Conservation (phyloP, 73 alveolate species). For the Tetrahymena thermophila region DNA sequence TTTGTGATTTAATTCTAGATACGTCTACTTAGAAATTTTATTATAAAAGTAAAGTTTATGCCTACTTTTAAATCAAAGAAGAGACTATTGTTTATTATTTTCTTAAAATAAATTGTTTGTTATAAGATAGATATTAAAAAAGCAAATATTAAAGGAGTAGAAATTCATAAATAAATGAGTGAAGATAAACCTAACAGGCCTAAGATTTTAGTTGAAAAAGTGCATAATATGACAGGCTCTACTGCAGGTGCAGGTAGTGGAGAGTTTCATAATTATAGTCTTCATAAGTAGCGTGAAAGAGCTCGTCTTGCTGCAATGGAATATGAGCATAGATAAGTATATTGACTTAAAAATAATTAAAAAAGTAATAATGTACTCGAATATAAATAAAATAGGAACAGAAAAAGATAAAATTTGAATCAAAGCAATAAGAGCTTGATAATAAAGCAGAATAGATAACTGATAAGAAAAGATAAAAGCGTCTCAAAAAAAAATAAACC, state of each 20-base stretch:
- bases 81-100: not conserved
- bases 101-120: not conserved
- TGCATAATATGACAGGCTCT: not conserved
- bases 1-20: not conserved
- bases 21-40: not conserved
- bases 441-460: not conserved
- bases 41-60: not conserved
- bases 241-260: slow-evolving; percentile 3
- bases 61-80: not conserved
- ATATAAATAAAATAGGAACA: not conserved
- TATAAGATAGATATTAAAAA: not conserved
- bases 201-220: not conserved
- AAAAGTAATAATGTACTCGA: not conserved
- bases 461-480: not conserved
- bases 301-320: not conserved
- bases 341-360: not conserved
- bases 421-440: not conserved
- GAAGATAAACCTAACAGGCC: not conserved
- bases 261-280: not conserved
- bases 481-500: not conserved
- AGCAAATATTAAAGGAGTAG: not conserved
- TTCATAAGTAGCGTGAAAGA: not conserved
- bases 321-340: not conserved
- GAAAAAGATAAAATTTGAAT: not conserved
- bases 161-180: not conserved